Percentiles rank a stretch among this genome's conserved stretches.
Evolutionary conservation across 768 basidiomycete species (phyloP).

Genomic region (Auricularia sp.): DNA sequence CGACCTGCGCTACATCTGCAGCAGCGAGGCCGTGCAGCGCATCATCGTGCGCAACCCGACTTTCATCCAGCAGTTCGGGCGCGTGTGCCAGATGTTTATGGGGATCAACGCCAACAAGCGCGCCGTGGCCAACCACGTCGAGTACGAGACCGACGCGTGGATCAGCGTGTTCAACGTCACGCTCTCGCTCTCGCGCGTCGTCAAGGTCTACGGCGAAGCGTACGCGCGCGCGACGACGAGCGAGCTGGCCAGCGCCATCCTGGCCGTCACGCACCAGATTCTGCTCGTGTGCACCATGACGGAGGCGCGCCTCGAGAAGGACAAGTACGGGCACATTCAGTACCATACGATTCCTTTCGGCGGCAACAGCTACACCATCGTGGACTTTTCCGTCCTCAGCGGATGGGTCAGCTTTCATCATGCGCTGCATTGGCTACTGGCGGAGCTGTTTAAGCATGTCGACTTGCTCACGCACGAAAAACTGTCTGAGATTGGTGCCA

Average conservation of each 20-base stretch:
- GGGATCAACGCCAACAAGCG: slow-evolving; percentile 87
- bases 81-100: slow-evolving; percentile 83
- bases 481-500: slow-evolving; percentile 41
- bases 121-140: slow-evolving; percentile 73
- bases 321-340: slow-evolving; percentile 49
- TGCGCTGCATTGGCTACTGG: slow-evolving; percentile 81
- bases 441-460: slow-evolving; percentile 80
- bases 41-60: slow-evolving; percentile 61
- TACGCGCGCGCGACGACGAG: slow-evolving; percentile 49
- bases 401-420: slow-evolving; percentile 91
- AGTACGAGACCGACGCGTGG: slow-evolving; percentile 96
- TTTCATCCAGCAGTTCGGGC: slow-evolving; percentile 61
- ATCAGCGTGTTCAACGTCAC: slow-evolving; percentile 95
- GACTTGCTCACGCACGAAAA: slow-evolving; percentile 50
- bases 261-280: slow-evolving; percentile 60
- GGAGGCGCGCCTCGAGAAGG: slow-evolving; percentile 58
- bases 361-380: slow-evolving; percentile 43
- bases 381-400: slow-evolving; percentile 70
- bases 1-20: slow-evolving; percentile 77
- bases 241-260: slow-evolving; percentile 58
- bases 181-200: slow-evolving; percentile 76
- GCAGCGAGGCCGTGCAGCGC: slow-evolving; percentile 69
- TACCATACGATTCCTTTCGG: slow-evolving; percentile 66
- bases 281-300: slow-evolving; percentile 57
- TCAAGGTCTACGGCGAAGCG: slow-evolving; percentile 82